Evolutionary conservation across 148 eudicot species (phyloP).

Genomic region (Rhododendron vialii): DNA sequence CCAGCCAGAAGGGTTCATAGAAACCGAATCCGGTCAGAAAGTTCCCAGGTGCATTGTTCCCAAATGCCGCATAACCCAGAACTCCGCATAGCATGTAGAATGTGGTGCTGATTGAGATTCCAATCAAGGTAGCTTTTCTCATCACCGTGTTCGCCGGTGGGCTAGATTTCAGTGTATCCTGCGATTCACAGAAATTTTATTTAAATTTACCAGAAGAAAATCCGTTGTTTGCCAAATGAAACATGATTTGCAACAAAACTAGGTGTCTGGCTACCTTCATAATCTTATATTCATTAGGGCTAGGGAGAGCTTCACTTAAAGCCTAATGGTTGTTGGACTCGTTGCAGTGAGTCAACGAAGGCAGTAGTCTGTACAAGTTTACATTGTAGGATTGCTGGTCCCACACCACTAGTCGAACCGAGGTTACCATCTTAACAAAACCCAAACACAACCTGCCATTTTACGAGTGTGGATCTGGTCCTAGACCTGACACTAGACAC

Average conservation of each 20-base stretch:
- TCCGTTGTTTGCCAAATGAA: not conserved
- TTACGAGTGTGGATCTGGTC: not conserved
- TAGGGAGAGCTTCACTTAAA: not conserved
- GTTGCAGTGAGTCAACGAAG: not conserved
- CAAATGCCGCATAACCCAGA: constrained; percentile 81
- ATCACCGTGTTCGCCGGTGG: constrained; percentile 56
- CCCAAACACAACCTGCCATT: not conserved
- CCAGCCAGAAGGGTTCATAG: constrained; percentile 78
- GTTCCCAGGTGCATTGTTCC: constrained; percentile 63
- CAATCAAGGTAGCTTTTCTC: constrained; percentile 48
- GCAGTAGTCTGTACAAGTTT: not conserved
- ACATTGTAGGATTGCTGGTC: not conserved
- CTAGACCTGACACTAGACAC: not conserved
- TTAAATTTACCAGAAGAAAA: not conserved
- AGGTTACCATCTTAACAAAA: not conserved
- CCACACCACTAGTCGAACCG: not conserved
- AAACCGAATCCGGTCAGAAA: constrained; percentile 66
- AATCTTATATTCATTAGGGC: not conserved
- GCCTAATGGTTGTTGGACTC: not conserved
- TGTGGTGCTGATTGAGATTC: constrained; percentile 36
- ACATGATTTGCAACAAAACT: not conserved
- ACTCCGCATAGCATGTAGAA: constrained; percentile 67
- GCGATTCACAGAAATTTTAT: not conserved
- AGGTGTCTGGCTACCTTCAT: not conserved
- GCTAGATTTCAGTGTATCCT: constrained; percentile 57